A percentile compares a stretch with the other conserved stretches of the same genome.
These are phyloP conservation scores for Nidula microcarpa DNA, from an alignment of 768 basidiomycete genomes.

Conservation along the genomic window DNA sequence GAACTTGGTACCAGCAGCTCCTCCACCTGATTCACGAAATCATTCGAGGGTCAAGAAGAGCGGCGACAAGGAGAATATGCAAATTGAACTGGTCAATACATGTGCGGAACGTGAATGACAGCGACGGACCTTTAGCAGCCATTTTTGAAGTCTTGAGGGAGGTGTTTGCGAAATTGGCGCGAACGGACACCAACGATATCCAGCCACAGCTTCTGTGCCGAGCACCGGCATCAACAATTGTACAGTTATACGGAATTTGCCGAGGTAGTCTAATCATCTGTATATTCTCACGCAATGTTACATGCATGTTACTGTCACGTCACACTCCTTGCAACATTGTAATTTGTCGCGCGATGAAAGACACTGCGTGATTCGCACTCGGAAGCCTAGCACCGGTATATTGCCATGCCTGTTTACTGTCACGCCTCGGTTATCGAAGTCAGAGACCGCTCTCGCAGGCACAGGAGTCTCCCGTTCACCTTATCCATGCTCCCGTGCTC, in stretches of 20 bases:
- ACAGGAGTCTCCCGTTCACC: too few species aligned
- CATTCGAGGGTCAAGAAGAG: neutral
- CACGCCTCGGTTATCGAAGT: too few species aligned
- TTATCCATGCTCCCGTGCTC: too few species aligned
- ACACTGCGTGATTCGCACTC: too few species aligned
- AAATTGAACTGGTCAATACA: constrained; percentile 4
- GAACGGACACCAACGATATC: constrained; percentile 6
- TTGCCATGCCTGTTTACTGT: too few species aligned
- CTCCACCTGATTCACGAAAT: constrained; percentile 32
- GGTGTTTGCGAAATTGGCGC: constrained; percentile 15
- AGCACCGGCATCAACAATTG: constrained; percentile 12
- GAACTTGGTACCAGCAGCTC: constrained; percentile 92
- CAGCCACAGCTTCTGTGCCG: constrained; percentile 22
- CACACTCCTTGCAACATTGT: too few species aligned
- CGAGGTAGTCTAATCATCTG: constrained; percentile 2
- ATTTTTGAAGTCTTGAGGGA: constrained; percentile 30
- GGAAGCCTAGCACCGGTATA: too few species aligned
- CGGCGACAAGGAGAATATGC: neutral
- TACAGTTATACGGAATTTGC: constrained; percentile 23
- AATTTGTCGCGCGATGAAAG: too few species aligned
- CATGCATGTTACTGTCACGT: too few species aligned
- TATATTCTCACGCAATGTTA: too few species aligned
- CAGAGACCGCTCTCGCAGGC: too few species aligned
- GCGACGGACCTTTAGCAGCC: constrained; percentile 16
- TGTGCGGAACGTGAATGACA: neutral